Percentiles rank a stretch among this genome's conserved stretches.
Evolutionary conservation across 345 rosid species (phyloP).

Genomic region (Cochlearia excelsa): DNA sequence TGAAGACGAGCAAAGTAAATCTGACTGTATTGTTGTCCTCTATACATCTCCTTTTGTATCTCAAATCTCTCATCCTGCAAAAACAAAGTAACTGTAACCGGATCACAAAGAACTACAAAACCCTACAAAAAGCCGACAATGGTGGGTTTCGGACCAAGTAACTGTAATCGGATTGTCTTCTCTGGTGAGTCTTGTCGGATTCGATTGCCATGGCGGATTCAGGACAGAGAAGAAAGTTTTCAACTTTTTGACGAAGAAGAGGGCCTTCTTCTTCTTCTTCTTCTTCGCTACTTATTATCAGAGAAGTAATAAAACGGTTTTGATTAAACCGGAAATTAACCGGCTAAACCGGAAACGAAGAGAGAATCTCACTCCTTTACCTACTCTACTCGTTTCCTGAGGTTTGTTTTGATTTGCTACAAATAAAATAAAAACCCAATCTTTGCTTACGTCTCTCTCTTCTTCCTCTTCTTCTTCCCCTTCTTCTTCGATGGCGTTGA

Average conservation of each 20-base stretch:
- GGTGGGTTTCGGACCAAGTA: conserved; percentile 39
- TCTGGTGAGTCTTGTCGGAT: neutral
- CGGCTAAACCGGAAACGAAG: conserved; percentile 10
- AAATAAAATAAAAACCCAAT: no score
- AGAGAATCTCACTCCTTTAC: no score
- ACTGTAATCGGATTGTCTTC: conserved; percentile 9
- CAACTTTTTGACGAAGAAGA: conserved; percentile 24
- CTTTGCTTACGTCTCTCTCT: no score
- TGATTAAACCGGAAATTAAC: conserved; percentile 14
- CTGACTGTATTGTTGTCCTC: conserved; percentile 93
- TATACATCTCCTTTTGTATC: conserved; percentile 68
- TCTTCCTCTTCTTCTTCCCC: neutral
- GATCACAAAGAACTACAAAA: conserved; percentile 17
- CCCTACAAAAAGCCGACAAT: conserved; percentile 20
- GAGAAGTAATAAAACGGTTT: neutral
- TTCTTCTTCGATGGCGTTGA: conserved; percentile 43
- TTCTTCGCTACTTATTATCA: no score
- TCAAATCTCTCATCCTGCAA: conserved; percentile 70
- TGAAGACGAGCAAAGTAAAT: conserved; percentile 87
- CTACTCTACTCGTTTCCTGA: no score
- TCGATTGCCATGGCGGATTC: conserved; percentile 54
- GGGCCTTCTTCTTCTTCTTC: conserved; percentile 2
- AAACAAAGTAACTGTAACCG: neutral
- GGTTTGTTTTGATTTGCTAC: no score
- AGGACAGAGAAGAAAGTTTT: neutral